Conservation (phyloP, 2,329 filamentous ascomycete genomes). For the Microsporum audouinii region DNA sequence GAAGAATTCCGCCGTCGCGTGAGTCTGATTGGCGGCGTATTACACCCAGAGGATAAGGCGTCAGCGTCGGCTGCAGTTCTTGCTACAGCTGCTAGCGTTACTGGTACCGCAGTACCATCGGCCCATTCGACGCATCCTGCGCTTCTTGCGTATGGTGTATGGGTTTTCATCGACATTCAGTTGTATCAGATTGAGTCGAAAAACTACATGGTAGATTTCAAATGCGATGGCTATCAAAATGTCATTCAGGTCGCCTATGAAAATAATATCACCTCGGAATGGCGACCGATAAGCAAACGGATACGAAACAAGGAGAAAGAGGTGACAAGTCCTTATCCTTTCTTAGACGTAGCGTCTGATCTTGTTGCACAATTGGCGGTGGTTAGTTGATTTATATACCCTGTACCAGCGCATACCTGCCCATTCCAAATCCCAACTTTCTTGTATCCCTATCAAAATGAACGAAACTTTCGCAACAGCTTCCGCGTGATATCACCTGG, state of each 20-base stretch:
- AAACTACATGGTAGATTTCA: slow-evolving; percentile 96
- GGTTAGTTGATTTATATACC: slow-evolving; percentile 44
- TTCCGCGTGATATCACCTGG: not conserved
- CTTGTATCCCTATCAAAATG: not conserved
- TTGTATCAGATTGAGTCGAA: slow-evolving; percentile 87
- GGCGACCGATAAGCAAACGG: slow-evolving; percentile 39
- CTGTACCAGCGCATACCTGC: not conserved
- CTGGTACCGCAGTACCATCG: slow-evolving; percentile 33
- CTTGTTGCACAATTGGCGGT: slow-evolving; percentile 89
- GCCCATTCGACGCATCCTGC: slow-evolving; percentile 35
- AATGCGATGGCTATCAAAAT: slow-evolving; percentile 94
- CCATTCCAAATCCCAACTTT: not conserved
- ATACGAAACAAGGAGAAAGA: slow-evolving; percentile 72
- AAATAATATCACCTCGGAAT: slow-evolving; percentile 31
- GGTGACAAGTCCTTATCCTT: slow-evolving; percentile 88
- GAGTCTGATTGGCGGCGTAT: slow-evolving; percentile 25
- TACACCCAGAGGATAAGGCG: slow-evolving; percentile 25
- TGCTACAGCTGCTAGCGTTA: slow-evolving; percentile 12
- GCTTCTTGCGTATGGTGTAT: slow-evolving; percentile 56
- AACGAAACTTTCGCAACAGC: not conserved
- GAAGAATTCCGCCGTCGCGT: slow-evolving; percentile 32
- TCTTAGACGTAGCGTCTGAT: slow-evolving; percentile 83
- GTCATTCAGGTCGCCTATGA: slow-evolving; percentile 44
- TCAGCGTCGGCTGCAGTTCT: slow-evolving; percentile 18
- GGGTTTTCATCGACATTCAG: slow-evolving; percentile 90